phyloP scores from a whole-genome alignment of 1,284 basidiomycete genomes.

The Lentinula novae-zelandiae region DNA sequence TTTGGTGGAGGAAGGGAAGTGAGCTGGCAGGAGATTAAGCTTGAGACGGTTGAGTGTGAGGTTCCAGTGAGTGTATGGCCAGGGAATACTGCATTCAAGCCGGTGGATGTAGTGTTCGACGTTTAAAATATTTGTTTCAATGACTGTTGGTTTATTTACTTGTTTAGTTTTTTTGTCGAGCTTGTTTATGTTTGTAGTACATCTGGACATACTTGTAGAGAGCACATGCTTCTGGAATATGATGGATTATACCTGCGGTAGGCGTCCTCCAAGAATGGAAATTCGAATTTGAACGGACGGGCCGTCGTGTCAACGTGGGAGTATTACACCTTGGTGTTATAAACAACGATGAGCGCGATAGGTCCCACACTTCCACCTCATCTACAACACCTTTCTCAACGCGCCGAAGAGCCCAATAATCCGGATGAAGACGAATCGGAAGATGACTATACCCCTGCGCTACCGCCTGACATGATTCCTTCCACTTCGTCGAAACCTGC shows the following conservation, averaged over 20 bases:
- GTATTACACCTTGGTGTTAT: not conserved
- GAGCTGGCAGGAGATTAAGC: slow-evolving; percentile 59
- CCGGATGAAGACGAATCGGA: slow-evolving; percentile 34
- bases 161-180: not conserved
- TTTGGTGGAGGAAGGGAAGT: slow-evolving; percentile 51
- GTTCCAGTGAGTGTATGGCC: slow-evolving; percentile 87
- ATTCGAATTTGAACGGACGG: too few relatives aligned
- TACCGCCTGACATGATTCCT: slow-evolving; percentile 54
- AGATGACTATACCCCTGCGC: slow-evolving; percentile 34
- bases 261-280: too few relatives aligned
- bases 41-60: slow-evolving; percentile 88
- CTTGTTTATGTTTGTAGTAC: not conserved
- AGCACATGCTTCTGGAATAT: too few relatives aligned
- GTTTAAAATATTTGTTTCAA: slow-evolving; percentile 37
- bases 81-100: slow-evolving; percentile 84
- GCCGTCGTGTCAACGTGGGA: not conserved
- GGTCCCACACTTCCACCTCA: slow-evolving; percentile 50
- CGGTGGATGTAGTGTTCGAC: slow-evolving; percentile 75
- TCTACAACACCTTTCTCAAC: slow-evolving; percentile 23
- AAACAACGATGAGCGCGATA: slow-evolving; percentile 37
- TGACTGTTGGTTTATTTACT: not conserved
- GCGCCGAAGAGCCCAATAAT: slow-evolving; percentile 6
- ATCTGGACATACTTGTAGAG: not conserved
- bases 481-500: slow-evolving; percentile 28
- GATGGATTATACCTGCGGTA: too few relatives aligned